These are phyloP conservation scores for Paulownia fortunei DNA, from an alignment of 257 asterid genomes.

Conservation along the genomic window DNA sequence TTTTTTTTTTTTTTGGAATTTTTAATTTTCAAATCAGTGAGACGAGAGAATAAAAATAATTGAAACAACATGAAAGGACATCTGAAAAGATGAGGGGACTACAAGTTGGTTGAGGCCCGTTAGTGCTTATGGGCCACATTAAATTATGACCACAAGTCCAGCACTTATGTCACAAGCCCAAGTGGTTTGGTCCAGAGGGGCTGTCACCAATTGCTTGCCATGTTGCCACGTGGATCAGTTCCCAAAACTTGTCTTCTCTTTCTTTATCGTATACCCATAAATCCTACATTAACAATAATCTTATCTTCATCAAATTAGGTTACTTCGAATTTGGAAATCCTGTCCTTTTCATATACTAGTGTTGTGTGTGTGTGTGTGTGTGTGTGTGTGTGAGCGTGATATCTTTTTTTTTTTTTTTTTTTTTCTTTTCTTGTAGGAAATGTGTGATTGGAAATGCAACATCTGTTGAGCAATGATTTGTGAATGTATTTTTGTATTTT, in stretches of 20 bases:
- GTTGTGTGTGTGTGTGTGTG: background rate
- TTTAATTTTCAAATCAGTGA: too few relatives aligned
- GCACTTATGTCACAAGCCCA: too few relatives aligned
- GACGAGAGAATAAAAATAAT: too few relatives aligned
- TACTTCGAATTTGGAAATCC: constrained; percentile 24
- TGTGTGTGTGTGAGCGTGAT: background rate
- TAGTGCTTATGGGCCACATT: too few relatives aligned
- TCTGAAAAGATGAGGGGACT: too few relatives aligned
- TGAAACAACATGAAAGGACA: too few relatives aligned
- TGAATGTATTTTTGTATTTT: too few relatives aligned
- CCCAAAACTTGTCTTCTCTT: background rate
- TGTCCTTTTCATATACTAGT: constrained; percentile 24
- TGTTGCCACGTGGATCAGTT: constrained; percentile 42
- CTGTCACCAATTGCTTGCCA: constrained; percentile 23
- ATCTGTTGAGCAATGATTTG: background rate
- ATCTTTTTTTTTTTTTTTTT: too few relatives aligned
- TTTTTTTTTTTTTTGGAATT: too few relatives aligned
- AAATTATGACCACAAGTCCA: too few relatives aligned
- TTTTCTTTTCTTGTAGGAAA: background rate
- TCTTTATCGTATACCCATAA: background rate
- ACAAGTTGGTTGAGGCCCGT: too few relatives aligned
- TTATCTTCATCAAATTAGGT: constrained; percentile 5
- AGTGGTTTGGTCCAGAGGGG: too few relatives aligned
- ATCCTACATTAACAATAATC: constrained; percentile 11
- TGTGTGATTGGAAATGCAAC: constrained; percentile 2